Base-by-base conservation (phyloP, 2,329 filamentous ascomycete species). In the Colletotrichum horii region DNA sequence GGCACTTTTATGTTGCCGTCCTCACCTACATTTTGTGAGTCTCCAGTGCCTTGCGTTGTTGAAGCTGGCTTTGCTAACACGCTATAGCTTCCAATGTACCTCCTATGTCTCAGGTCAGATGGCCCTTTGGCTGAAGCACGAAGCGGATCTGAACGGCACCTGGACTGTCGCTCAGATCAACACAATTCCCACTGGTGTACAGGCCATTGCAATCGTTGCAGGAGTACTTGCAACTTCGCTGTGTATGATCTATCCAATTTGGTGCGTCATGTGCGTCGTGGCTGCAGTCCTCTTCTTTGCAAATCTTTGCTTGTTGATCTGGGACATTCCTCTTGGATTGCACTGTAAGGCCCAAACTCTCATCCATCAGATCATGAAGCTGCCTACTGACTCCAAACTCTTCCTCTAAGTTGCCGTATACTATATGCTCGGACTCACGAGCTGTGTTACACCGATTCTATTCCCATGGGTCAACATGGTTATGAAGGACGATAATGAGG, bases 231-330 rank as follows among this genome's bases (percentile, higher is more conserved):
- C 77, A 2, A 83, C 82, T 1, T 79, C 77, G 2, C 74, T 83
- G 4, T 79, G 78, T 48, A 82, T 82, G 79, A 77, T 83, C 2
- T 83, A 83, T 67, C 81, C 81, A 8, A 77, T 81, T 9, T 83
- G 80, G 81, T 71, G 77, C 2, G 78, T 83, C 34, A 78, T 82
- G 43, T 78, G 74, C 7, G 66, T 79, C 24, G 79, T 81, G 2
- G 66, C 76, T 16, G 73, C 65, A 12, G 28, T 78, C 3, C 61
- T 78, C 4, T 60, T 77, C 3, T 78, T 78, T 16, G 36, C 70
- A 12, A 78, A 78, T 12, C 55, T 77, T 6, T 77, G 71, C 48
- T 64, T 78, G 6, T n/a, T 72, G 8, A 66, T 78, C 12, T 78
- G 77, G 77, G 38, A 78, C 36, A 77, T 78, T 19, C 77, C 77